Percentiles rank a stretch among this genome's conserved stretches.
Evolutionary conservation across 2,329 filamentous ascomycete species (phyloP).

Genomic region (Microdochium bolleyi): DNA sequence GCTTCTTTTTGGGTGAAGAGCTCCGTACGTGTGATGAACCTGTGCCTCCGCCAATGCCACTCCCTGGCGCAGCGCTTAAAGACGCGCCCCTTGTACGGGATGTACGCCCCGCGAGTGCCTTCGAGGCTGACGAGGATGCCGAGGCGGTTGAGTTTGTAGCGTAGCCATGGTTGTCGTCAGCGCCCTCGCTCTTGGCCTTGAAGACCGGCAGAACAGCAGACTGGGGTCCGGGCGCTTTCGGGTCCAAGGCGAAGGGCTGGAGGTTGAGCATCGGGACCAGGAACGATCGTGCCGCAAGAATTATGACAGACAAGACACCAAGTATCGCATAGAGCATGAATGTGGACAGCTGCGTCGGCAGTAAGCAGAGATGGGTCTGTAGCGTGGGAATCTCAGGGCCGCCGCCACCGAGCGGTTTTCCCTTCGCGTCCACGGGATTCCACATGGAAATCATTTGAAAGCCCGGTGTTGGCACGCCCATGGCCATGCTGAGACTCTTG

Average conservation of each 20-base stretch:
- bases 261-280: slow-evolving; percentile 48
- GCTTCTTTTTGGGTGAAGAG: slow-evolving; percentile 10
- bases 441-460: slow-evolving; percentile 85
- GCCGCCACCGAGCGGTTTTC: slow-evolving; percentile 29
- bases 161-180: slow-evolving; percentile 21
- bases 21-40: slow-evolving; percentile 6
- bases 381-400: slow-evolving; percentile 44
- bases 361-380: slow-evolving; percentile 82
- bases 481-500: slow-evolving; percentile 91
- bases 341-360: slow-evolving; percentile 80
- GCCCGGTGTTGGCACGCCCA: slow-evolving; percentile 84
- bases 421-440: slow-evolving; percentile 70
- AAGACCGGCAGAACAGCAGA: slow-evolving; percentile 34
- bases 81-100: slow-evolving; percentile 8
- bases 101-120: slow-evolving; percentile 19
- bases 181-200: slow-evolving; percentile 46
- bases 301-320: slow-evolving; percentile 40
- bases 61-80: slow-evolving; percentile 6
- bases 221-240: slow-evolving; percentile 12
- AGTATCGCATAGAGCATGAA: slow-evolving; percentile 72
- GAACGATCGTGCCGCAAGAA: slow-evolving; percentile 45
- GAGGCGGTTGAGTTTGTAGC: slow-evolving; percentile 17
- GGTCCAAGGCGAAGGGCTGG: slow-evolving; percentile 43
- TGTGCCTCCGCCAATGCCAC: slow-evolving; percentile 14
- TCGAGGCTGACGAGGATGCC: slow-evolving; percentile 24